These are phyloP conservation scores for Somion occarium DNA, from an alignment of 1,284 basidiomycete genomes.

Conservation along the genomic window DNA sequence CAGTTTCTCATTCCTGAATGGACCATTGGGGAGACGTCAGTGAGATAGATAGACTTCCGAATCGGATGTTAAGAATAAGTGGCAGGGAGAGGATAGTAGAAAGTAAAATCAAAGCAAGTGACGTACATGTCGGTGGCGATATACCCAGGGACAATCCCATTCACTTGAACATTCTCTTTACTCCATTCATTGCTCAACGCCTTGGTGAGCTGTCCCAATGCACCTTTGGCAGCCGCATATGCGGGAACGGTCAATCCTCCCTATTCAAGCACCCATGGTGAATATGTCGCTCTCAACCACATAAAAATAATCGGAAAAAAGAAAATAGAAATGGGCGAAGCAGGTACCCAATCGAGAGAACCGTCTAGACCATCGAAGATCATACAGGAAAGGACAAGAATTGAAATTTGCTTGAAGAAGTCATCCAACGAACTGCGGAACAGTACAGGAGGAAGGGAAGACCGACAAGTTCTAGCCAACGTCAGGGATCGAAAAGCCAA, in stretches of 20 bases:
- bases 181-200: constrained; percentile 75
- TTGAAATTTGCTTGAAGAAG: not conserved
- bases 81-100: not conserved
- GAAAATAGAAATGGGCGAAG: not conserved
- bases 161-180: constrained; percentile 84
- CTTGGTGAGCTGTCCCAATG: constrained; percentile 80
- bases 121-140: constrained; percentile 86
- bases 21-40: constrained; percentile 5
- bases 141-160: constrained; percentile 89
- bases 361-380: not conserved
- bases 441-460: not conserved
- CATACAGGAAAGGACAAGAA: not conserved
- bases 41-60: not conserved
- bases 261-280: too few species aligned
- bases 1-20: constrained; percentile 82
- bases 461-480: not conserved
- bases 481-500: not conserved
- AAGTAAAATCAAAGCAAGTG: not conserved
- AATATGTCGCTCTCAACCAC: too few species aligned
- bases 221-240: constrained; percentile 89
- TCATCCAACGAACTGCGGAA: not conserved
- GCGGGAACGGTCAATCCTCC: constrained; percentile 83
- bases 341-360: not conserved
- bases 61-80: not conserved
- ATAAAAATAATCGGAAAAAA: too few species aligned